phyloP scores from a whole-genome alignment of 148 eudicot genomes.

The Drosera capensis region DNA sequence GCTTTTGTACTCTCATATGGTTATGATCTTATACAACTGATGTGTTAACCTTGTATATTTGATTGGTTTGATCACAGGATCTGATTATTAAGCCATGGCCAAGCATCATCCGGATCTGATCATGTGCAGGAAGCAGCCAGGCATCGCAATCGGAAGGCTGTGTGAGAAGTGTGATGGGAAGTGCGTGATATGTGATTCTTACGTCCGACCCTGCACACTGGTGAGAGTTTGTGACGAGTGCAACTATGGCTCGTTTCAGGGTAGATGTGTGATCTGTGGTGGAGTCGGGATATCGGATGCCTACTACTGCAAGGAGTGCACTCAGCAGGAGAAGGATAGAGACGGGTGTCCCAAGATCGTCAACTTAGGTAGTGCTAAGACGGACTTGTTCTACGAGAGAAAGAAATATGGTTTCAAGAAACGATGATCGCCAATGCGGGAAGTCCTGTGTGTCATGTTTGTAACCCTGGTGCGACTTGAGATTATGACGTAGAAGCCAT shows the following conservation, averaged over 20 bases:
- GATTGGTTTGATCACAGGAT: too few species aligned
- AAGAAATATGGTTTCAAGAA: conserved; percentile 14
- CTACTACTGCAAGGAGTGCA: conserved; percentile 12
- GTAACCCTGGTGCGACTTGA: too few species aligned
- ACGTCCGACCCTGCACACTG: conserved; percentile 11
- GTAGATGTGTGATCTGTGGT: conserved; percentile 13
- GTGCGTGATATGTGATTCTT: conserved; percentile 12
- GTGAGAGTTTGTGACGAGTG: conserved; percentile 11
- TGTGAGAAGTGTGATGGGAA: conserved; percentile 13
- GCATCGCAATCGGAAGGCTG: conserved; percentile 11
- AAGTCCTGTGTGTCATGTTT: too few species aligned
- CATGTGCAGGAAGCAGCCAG: conserved; percentile 14
- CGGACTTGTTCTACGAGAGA: conserved; percentile 11
- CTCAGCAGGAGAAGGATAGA: conserved; percentile 13
- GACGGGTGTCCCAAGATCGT: conserved; percentile 14
- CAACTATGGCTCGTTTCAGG: conserved; percentile 14
- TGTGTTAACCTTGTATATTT: too few species aligned
- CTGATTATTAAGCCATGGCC: conserved; percentile 9
- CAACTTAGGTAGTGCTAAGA: conserved; percentile 10
- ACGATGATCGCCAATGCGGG: conserved; percentile 2
- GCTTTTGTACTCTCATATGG: too few species aligned
- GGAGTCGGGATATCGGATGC: conserved; percentile 11
- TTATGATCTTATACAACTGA: too few species aligned
- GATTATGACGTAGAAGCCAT: too few species aligned
- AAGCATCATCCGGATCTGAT: conserved; percentile 14